Evolutionary conservation across 305 asterid genomes (phyloP), one percentile per base, ranked within the genome.

Genomic region (Fraxinus latifolia): DNA sequence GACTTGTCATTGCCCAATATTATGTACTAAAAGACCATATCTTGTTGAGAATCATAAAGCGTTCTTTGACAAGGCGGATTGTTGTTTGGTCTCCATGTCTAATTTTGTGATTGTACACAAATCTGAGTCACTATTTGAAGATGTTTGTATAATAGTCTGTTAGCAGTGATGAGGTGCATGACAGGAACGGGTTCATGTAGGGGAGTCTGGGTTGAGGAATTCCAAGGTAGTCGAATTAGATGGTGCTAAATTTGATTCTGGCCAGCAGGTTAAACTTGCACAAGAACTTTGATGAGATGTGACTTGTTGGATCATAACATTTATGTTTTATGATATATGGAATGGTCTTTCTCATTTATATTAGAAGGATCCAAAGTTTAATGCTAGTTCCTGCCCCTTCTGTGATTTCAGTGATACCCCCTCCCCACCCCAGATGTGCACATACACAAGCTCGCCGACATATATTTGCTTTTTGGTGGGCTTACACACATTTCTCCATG

Each of bases 401-500:
- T 17, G 67, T 55, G 67, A 55, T 55, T 55, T 55, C 25, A n/a
- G 17, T 55, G 5, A 55, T 55, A 15, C 25, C 67, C 8, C 17
- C 8, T 1, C 67, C 67, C 25, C 67, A 4, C 67, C 67, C 25
- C 67, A 55, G 5, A 55, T 15, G 17, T 7, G 17, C 67, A n/a
- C 25, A 21, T 60, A 60, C 70, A 60, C 32, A 29, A 17, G 21
- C 8, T 78, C 65, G 8, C 7, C 1, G 31, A 79, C 7, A 7
- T 65, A 67, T 67, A n/a, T 68, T 23, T 17, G 11, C 70, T 60
- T 1, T 19, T 29, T 17, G 17, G 23, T 53, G 4, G 70, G 70
- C 70, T 27, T 15, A 79, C 72, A 72, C 19, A 3, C 53, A 42
- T 68, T 83, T 82, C 80, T 86, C 70, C 36, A 25, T 91, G 86